These are phyloP conservation scores for Sclerotinia nivalis DNA, from an alignment of 2,329 filamentous ascomycete species.

Conservation along the genomic window DNA sequence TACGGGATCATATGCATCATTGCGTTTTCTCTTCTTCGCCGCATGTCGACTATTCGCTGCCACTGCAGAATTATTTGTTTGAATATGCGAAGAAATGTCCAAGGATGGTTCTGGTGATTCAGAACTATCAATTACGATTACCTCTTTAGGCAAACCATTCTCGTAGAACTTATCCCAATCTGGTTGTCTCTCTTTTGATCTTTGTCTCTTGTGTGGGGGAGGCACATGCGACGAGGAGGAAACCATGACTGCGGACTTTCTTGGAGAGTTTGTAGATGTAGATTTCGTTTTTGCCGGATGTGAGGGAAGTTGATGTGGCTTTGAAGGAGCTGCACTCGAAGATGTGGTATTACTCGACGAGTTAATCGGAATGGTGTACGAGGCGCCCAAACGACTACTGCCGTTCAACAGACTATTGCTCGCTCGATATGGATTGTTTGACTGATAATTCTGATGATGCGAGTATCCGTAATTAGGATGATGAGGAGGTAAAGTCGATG, in stretches of 20 bases:
- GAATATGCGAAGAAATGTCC: constrained; percentile 45
- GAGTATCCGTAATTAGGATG: constrained; percentile 65
- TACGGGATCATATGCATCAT: constrained; percentile 65
- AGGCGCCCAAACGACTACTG: constrained; percentile 38
- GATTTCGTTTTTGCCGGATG: constrained; percentile 19
- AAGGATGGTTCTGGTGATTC: constrained; percentile 50
- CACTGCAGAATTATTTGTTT: constrained; percentile 35
- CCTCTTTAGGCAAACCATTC: constrained; percentile 79
- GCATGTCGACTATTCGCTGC: constrained; percentile 59
- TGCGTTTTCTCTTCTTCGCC: constrained; percentile 66
- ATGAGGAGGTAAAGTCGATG: constrained; percentile 71
- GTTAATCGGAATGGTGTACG: constrained; percentile 38
- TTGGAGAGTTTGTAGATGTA: constrained; percentile 31
- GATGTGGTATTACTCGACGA: constrained; percentile 39
- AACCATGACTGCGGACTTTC: constrained; percentile 43
- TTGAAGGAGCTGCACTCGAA: constrained; percentile 33
- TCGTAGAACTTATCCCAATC: constrained; percentile 82
- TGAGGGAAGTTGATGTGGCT: constrained; percentile 31
- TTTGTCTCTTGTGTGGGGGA: constrained; percentile 45
- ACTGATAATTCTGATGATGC: constrained; percentile 56
- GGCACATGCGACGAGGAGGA: constrained; percentile 33
- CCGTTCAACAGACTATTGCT: constrained; percentile 44
- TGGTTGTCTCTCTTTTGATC: constrained; percentile 54
- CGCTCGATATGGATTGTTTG: constrained; percentile 53
- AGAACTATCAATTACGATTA: constrained; percentile 78